Base-by-base conservation (phyloP, 192 early-diverging fungal genomes). In the Podila horticola region DNA sequence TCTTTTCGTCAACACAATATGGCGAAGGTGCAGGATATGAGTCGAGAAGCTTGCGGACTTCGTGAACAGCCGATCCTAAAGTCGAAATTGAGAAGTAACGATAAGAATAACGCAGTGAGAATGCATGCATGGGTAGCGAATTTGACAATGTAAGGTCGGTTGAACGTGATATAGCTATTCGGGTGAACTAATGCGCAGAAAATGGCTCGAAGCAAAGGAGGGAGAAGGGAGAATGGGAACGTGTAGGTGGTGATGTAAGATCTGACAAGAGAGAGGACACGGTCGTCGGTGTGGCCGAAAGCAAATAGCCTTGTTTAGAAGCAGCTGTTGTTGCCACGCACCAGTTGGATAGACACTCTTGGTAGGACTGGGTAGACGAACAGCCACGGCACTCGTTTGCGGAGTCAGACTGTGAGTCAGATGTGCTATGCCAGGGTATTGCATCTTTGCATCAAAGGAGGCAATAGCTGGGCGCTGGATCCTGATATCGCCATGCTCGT, bases 1-100 rank as follows among this genome's bases (percentile, higher is more conserved):
- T 81, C 71, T 81, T 81, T 22, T 81, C 77, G 49, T 81, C 77
- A 1, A 81, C 77, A 45, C 77, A 81, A 30, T 81, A 81, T 0
- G 77, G 77, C 11, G 77, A 81, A 0, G 77, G 77, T 24, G 71
- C 77, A 7, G 77, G 77, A 67, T 81, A 73, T 12, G 77, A 81
- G 20, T 81, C 77, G 1, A 81, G 34, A 15, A 81, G 58, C 34
- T 73, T 71, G 22, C 71, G 70, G 8, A 81, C 77, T 51, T 71
- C 77, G 49, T 81, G 71, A 5, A 81, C 77, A 19, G 77, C 77
- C 67, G 71, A 73, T 36, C 36, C 49, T 30, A 61, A 30, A 45
- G 62, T 24, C 26, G 41, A 62, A 8, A 31, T 17, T 22, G 24
- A 31, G 31, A 28, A 34, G 67, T 36, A 60, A 50, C 58, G 15